Base-by-base conservation (phyloP, 305 asterid species). In the Nicotiana rustica region DNA sequence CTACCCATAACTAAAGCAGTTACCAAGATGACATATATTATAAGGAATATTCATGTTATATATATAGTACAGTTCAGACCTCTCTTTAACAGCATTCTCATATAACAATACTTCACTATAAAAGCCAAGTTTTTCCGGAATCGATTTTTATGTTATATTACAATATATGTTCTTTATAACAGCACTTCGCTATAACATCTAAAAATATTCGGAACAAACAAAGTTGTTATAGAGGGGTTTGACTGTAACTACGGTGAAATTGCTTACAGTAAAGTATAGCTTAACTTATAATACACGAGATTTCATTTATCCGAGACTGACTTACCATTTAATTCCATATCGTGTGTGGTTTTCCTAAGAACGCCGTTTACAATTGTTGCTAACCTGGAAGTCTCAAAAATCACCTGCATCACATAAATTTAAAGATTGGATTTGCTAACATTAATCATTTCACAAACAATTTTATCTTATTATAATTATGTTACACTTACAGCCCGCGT, bases 291-390 rank as follows among this genome's bases (percentile, higher is more conserved):
- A 19, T 18, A 9, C 13, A 49, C 14, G 3, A 49, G 14, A 9
- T 12, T 49, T 25, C 0, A n/a, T n/a, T 25, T 49, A 10, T 79
- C 29, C 9, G 1, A 59, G 65, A 61, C 5, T 18, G 67, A 7
- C 85, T 80, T 78, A 88, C 90, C 90, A 57, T 88, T 88, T 31
- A 88, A 79, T 70, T 88, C 89, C 89, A 84, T 88, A 76, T 88
- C 89, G 10, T 60, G 60, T 5, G 99, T 92, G 62, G 99, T 95
- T 90, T 95, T 95, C 91, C 99, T 92, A 88, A 95, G 82, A 18
- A 95, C 99, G 2, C 99, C 99, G 70, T 95, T 95, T 29, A 95
- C 99, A 80, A 93, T 90, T 29, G 97, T 91, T 62, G 99, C 97
- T 77, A 94, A 86, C 83, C 99, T 91, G 62, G 95, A 93, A 66